Evolutionary conservation across 257 asterid genomes (phyloP).

Genomic region (Jacaranda mimosifolia): DNA sequence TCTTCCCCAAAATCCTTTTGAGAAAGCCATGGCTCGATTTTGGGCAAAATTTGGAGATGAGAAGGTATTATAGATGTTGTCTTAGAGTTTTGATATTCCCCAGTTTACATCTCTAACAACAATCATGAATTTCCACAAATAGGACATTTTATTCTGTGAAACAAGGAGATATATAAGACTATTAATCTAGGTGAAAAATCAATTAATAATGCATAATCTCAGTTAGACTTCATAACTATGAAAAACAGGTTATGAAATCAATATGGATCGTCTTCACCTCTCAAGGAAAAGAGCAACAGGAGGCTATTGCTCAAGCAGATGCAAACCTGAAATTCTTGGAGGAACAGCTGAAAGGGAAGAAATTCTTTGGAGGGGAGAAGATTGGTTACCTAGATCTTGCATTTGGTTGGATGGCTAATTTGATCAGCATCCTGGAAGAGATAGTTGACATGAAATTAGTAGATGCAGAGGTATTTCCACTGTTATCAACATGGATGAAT

Average conservation of each 20-base stretch:
- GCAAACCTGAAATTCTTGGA: constrained; percentile 53
- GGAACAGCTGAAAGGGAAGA: constrained; percentile 62
- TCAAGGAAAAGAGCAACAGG: constrained; percentile 53
- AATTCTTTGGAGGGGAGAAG: constrained; percentile 61
- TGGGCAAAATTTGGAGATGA: constrained; percentile 84
- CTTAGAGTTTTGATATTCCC: neutral
- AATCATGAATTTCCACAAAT: neutral
- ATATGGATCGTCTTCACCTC: constrained; percentile 43
- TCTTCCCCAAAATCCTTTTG: constrained; percentile 71
- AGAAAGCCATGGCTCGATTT: constrained; percentile 67
- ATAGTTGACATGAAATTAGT: constrained; percentile 48
- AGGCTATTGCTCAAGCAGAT: constrained; percentile 43
- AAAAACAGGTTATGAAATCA: constrained; percentile 56
- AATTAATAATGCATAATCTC: neutral
- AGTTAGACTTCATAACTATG: neutral
- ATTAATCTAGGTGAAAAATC: neutral
- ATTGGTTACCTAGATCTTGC: constrained; percentile 74
- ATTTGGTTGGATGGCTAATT: constrained; percentile 60
- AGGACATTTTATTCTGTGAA: too few species aligned
- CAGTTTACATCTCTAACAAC: neutral
- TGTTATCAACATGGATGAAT: constrained; percentile 59
- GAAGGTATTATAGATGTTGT: constrained; percentile 45
- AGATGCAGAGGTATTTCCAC: constrained; percentile 53
- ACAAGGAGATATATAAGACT: neutral
- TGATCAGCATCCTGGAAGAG: constrained; percentile 57